phyloP scores from a whole-genome alignment of 2,329 filamentous ascomycete genomes.

The Diplodia scrobiculata region DNA sequence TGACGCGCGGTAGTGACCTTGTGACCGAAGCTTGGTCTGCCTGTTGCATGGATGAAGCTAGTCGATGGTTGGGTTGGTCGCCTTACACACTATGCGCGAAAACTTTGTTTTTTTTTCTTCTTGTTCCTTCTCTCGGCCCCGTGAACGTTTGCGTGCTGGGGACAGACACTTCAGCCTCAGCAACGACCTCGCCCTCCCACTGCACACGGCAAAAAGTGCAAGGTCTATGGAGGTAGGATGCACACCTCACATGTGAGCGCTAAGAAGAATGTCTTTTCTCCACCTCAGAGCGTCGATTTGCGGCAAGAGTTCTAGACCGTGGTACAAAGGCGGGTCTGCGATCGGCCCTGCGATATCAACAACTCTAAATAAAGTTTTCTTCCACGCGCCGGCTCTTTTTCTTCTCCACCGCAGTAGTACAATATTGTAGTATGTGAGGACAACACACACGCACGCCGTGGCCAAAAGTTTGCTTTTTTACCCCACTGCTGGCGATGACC shows the following conservation, averaged over 20 bases:
- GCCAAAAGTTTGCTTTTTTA: background rate
- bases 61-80: background rate
- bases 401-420: background rate
- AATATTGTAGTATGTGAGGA: background rate
- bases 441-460: background rate
- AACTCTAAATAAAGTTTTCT: background rate
- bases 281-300: background rate
- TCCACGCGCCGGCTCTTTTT: background rate
- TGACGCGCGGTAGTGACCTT: background rate
- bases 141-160: background rate
- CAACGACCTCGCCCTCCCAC: background rate
- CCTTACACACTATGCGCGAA: background rate
- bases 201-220: background rate
- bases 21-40: background rate
- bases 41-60: conserved; percentile 1
- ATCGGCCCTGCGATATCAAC: background rate
- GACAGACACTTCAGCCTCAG: background rate
- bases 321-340: background rate
- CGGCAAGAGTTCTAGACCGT: background rate
- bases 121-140: background rate
- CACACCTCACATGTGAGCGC: background rate
- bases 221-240: background rate
- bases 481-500: background rate
- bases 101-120: background rate
- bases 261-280: background rate